Percentiles rank a stretch among this genome's conserved stretches.
phyloP scores from a whole-genome alignment of 306 rosid species.

The Quercus ilex region DNA sequence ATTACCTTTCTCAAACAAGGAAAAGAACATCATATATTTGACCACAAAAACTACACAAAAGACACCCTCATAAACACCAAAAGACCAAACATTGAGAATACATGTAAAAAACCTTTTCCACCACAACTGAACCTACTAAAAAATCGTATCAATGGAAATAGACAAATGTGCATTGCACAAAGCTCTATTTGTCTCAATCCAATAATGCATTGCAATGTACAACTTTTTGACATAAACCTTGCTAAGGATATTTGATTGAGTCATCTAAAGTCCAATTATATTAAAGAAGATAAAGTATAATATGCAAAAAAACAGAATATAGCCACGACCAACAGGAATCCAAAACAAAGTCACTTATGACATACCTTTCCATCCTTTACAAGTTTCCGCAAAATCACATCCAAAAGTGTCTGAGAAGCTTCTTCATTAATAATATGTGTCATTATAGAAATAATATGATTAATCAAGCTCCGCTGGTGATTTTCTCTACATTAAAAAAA shows the following conservation, averaged over 20 bases:
- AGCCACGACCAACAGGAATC: neutral
- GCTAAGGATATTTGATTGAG: neutral
- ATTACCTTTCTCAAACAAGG: neutral
- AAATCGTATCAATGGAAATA: neutral
- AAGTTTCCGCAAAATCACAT: conserved; percentile 71
- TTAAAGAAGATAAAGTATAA: neutral
- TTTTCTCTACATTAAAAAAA: conserved; percentile 46
- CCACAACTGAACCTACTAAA: neutral
- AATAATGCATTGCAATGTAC: neutral
- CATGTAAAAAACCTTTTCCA: neutral
- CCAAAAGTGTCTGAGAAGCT: conserved; percentile 64
- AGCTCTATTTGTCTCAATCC: neutral
- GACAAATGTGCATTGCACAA: neutral
- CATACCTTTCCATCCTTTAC: conserved; percentile 62
- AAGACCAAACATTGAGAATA: neutral
- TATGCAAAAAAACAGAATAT: neutral
- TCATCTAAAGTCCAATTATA: conserved; percentile 1
- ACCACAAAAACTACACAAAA: neutral
- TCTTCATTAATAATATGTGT: conserved; percentile 53
- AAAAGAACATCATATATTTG: neutral
- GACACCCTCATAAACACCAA: neutral
- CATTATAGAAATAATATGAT: conserved; percentile 66
- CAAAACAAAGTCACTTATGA: neutral
- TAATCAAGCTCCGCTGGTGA: conserved; percentile 57
- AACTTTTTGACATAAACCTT: neutral